These are phyloP conservation scores for Puccinia horiana DNA, from an alignment of 1,284 basidiomycete genomes.

Conservation along the genomic window DNA sequence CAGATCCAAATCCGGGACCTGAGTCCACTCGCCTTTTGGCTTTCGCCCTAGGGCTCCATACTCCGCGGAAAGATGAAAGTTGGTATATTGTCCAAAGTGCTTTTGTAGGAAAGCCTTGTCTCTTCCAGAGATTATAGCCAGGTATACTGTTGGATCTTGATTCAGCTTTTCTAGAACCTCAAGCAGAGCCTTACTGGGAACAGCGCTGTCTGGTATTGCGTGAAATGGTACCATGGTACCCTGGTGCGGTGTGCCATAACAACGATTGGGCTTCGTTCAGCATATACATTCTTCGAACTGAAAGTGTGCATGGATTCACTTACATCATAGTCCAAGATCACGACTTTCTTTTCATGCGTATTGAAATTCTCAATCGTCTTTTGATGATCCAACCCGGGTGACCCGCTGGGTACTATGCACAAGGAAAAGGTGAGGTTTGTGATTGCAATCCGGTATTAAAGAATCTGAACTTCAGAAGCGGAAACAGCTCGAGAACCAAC, in stretches of 20 bases:
- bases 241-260: too few species aligned
- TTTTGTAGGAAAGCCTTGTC: conserved; percentile 56
- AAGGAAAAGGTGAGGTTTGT: background rate
- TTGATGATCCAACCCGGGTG: background rate
- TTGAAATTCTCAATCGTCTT: background rate
- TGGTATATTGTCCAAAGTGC: conserved; percentile 55
- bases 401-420: background rate
- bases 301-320: background rate
- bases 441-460: background rate
- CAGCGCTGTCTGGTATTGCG: conserved; percentile 55
- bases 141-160: conserved; percentile 54
- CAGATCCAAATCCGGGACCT: background rate
- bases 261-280: background rate
- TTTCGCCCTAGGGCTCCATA: conserved; percentile 57
- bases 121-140: conserved; percentile 58
- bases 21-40: background rate
- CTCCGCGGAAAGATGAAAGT: conserved; percentile 58
- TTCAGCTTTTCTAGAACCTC: conserved; percentile 54
- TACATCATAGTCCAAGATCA: conserved; percentile 22
- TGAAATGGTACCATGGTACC: conserved; percentile 57
- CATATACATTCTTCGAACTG: background rate
- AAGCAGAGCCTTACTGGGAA: conserved; percentile 56
- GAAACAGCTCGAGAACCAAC: background rate
- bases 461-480: background rate
- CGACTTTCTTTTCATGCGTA: background rate